Percentiles rank a stretch among this genome's conserved stretches.
Evolutionary conservation across 2,329 filamentous ascomycete genomes (phyloP).

Genomic region (Blastomyces percursus): DNA sequence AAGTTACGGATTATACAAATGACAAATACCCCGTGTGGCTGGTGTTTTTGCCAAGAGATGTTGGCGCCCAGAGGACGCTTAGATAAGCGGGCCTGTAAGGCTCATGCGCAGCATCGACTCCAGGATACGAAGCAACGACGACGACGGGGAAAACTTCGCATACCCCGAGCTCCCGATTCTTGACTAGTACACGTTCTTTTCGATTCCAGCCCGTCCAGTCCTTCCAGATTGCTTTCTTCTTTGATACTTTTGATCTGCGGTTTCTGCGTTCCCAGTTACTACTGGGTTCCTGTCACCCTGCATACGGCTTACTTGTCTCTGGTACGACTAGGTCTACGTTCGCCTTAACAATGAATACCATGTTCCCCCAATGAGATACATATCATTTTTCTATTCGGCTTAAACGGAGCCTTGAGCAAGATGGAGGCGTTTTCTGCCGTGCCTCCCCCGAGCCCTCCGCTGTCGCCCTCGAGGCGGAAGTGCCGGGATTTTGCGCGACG

Average conservation of each 20-base stretch:
- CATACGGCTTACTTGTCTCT: background rate
- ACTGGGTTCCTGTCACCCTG: background rate
- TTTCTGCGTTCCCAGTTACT: no score
- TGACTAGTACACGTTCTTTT: background rate
- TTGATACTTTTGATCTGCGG: background rate
- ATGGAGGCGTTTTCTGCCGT: slow-evolving; percentile 33
- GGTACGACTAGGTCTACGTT: background rate
- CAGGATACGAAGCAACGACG: background rate
- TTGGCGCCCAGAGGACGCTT: background rate
- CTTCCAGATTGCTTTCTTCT: background rate
- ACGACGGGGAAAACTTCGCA: background rate
- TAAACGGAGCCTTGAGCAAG: background rate
- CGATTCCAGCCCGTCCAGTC: background rate
- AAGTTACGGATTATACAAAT: no score
- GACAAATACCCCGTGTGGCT: background rate
- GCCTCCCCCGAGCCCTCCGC: slow-evolving; percentile 24
- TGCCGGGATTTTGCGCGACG: slow-evolving; percentile 33
- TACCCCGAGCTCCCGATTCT: background rate
- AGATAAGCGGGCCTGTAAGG: background rate
- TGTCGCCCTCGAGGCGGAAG: slow-evolving; percentile 34
- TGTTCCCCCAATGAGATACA: background rate
- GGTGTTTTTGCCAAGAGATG: background rate
- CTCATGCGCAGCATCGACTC: background rate
- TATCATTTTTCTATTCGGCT: background rate
- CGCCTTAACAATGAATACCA: background rate